These are phyloP conservation scores for Dactylellina haptotyla DNA, from an alignment of 2,329 filamentous ascomycete species.

Conservation along the genomic window DNA sequence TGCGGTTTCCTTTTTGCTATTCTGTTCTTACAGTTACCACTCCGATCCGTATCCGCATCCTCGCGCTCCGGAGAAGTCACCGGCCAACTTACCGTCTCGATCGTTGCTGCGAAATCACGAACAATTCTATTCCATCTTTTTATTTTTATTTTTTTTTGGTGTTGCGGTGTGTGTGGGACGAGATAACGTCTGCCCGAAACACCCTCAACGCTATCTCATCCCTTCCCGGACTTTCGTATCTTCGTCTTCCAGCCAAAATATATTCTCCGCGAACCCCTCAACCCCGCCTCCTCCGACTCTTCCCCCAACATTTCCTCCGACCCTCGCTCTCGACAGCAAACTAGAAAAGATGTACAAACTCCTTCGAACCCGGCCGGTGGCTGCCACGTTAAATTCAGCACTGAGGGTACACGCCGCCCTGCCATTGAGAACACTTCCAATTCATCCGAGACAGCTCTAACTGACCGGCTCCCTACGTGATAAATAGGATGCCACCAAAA, in stretches of 20 bases:
- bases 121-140: not conserved
- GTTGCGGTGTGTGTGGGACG: not conserved
- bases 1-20: not conserved
- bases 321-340: constrained; percentile 46
- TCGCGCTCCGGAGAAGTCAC: too few relatives aligned
- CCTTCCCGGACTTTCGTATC: not conserved
- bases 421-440: not conserved
- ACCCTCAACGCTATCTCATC: not conserved
- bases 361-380: constrained; percentile 81
- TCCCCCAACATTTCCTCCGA: constrained; percentile 53
- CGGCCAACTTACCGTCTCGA: too few relatives aligned
- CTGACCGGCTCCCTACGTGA: constrained; percentile 38
- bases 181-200: not conserved
- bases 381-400: constrained; percentile 79
- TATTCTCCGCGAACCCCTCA: constrained; percentile 44
- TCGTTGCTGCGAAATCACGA: too few relatives aligned
- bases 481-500: constrained; percentile 59
- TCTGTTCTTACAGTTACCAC: too few relatives aligned
- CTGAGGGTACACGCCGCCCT: constrained; percentile 71
- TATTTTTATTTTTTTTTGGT: constrained; percentile 23
- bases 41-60: too few relatives aligned
- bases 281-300: constrained; percentile 23
- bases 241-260: too few relatives aligned
- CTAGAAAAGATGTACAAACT: constrained; percentile 80
- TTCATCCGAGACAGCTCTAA: constrained; percentile 54